Evolutionary conservation across 768 basidiomycete genomes (phyloP).

Genomic region (Trametopsis cervina): DNA sequence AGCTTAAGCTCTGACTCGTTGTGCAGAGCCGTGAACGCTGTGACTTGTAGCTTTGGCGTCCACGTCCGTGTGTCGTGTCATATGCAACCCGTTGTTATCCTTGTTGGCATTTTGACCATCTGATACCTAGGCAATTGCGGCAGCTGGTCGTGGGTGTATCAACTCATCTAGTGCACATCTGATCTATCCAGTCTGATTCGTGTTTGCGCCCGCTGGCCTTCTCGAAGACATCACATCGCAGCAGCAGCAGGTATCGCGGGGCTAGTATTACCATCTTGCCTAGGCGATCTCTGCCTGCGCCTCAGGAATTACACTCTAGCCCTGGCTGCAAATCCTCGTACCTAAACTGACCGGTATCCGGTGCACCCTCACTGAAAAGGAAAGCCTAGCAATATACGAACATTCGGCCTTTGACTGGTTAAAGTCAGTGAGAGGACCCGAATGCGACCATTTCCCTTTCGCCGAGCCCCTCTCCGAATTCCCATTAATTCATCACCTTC

Average conservation of each 20-base stretch:
- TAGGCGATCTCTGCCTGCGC: not conserved
- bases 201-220: not conserved
- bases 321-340: slow-evolving; percentile 4
- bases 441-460: slow-evolving; percentile 27
- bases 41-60: no score
- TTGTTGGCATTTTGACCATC: no score
- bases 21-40: no score
- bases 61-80: no score
- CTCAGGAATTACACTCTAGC: no score
- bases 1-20: no score
- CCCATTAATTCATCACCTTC: slow-evolving; percentile 25
- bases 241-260: slow-evolving; percentile 11
- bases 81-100: no score
- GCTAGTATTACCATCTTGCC: slow-evolving; percentile 11
- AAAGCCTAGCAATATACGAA: not conserved
- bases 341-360: slow-evolving; percentile 8
- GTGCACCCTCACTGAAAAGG: slow-evolving; percentile 8
- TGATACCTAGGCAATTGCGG: no score
- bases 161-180: no score
- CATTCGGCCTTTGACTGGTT: slow-evolving; percentile 1
- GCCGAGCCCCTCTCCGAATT: slow-evolving; percentile 40
- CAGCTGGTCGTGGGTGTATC: no score
- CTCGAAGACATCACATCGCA: not conserved
- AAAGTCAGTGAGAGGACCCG: slow-evolving; percentile 38
- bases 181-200: no score